Percentiles rank a stretch among this genome's conserved stretches.
These are phyloP conservation scores for Botryotinia narcissicola DNA, from an alignment of 2,329 filamentous ascomycete genomes.

Conservation along the genomic window DNA sequence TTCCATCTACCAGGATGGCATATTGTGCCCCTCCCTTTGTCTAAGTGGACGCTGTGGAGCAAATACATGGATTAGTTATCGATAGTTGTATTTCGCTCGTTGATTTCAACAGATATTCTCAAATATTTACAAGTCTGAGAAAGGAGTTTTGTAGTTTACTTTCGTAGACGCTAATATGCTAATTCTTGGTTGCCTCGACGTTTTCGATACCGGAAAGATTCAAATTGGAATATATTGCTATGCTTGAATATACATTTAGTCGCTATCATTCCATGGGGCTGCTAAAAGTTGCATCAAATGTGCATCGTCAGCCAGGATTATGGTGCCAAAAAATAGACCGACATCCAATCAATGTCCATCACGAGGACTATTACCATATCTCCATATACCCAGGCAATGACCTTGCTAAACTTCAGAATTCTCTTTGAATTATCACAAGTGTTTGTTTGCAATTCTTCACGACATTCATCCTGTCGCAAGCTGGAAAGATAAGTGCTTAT, in stretches of 20 bases:
- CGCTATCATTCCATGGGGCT: neutral
- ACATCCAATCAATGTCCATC: slow-evolving; percentile 29
- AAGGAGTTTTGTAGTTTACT: neutral
- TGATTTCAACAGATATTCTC: neutral
- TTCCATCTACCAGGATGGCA: slow-evolving; percentile 3
- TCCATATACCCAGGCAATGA: neutral
- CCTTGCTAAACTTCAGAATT: slow-evolving; percentile 21
- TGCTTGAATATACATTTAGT: neutral
- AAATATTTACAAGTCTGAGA: neutral
- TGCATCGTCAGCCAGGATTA: slow-evolving; percentile 18
- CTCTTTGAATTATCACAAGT: neutral
- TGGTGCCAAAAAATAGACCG: neutral
- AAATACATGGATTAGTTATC: neutral
- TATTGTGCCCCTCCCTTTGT: slow-evolving; percentile 13
- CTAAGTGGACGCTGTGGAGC: slow-evolving; percentile 18
- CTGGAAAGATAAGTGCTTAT: neutral
- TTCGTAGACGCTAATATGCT: neutral
- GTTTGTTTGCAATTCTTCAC: neutral
- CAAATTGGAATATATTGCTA: neutral
- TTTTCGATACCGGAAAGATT: neutral
- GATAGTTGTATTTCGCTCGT: neutral
- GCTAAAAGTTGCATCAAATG: slow-evolving; percentile 9
- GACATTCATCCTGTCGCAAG: neutral
- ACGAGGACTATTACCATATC: slow-evolving; percentile 24
- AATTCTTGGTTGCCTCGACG: neutral